Evolutionary conservation across 306 rosid genomes (phyloP).

Genomic region (Cucurbita maxima): DNA sequence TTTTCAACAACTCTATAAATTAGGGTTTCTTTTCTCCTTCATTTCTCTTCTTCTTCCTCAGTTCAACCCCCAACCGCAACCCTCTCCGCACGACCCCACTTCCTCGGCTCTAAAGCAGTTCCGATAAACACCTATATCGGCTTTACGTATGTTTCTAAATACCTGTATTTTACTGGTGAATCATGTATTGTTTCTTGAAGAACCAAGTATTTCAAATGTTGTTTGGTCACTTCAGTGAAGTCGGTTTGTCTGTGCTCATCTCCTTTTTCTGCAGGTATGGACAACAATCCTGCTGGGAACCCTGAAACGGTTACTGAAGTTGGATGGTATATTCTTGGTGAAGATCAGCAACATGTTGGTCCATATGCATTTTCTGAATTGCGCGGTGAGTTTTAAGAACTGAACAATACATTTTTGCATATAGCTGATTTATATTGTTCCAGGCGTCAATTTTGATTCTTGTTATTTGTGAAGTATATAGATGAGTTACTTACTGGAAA

Average conservation of each 20-base stretch:
- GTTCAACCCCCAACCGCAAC: neutral
- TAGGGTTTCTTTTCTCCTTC: neutral
- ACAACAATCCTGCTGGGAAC: constrained; percentile 1
- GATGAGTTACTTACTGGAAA: neutral
- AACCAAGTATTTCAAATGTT: neutral
- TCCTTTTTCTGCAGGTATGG: neutral
- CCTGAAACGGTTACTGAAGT: constrained; percentile 18
- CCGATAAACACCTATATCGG: neutral
- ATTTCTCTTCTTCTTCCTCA: neutral
- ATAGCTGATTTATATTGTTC: neutral
- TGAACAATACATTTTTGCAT: neutral
- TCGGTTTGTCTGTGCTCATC: neutral
- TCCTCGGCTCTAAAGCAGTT: neutral
- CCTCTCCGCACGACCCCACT: neutral
- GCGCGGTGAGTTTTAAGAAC: constrained; percentile 43
- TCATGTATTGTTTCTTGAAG: neutral
- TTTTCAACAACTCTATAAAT: too few species aligned
- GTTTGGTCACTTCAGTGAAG: neutral
- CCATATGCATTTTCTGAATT: constrained; percentile 73
- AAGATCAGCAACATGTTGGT: constrained; percentile 66
- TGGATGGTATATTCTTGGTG: constrained; percentile 82
- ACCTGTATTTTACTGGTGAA: neutral
- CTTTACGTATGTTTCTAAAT: neutral
- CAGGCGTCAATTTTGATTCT: neutral
- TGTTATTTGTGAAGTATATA: neutral